Percentiles rank a stretch among this genome's conserved stretches.
These are phyloP conservation scores for Lactarius psammicola DNA, from an alignment of 768 basidiomycete species.

Conservation along the genomic window DNA sequence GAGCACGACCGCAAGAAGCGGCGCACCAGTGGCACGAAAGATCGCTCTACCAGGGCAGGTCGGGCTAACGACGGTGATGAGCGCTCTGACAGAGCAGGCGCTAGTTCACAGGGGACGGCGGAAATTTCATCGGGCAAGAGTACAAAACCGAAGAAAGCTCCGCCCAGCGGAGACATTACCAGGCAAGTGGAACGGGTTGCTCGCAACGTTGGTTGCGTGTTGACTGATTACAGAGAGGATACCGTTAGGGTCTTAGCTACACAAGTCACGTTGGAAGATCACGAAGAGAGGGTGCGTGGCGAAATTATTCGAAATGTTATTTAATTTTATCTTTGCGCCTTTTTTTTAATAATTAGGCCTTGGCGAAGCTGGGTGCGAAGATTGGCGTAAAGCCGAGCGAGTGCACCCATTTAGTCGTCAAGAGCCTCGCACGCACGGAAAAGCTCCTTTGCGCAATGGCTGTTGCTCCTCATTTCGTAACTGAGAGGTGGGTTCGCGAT, in stretches of 20 bases:
- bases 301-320: not conserved
- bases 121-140: conserved; percentile 3
- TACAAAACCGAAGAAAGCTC: conserved; percentile 14
- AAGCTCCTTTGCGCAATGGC: conserved; percentile 83
- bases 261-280: conserved; percentile 55
- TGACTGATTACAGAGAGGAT: conserved; percentile 25
- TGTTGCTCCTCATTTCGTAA: conserved; percentile 58
- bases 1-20: conserved; percentile 24
- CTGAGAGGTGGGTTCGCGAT: conserved; percentile 63
- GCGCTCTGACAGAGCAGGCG: not conserved
- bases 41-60: conserved; percentile 5
- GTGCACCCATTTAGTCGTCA: conserved; percentile 78
- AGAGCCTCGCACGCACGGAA: conserved; percentile 73
- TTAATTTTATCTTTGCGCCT: conserved; percentile 1
- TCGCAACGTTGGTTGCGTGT: not conserved
- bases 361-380: conserved; percentile 66
- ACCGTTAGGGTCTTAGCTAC: conserved; percentile 64
- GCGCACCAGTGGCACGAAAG: conserved; percentile 28
- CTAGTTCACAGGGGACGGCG: not conserved
- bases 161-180: not conserved
- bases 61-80: not conserved
- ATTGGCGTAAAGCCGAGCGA: conserved; percentile 58
- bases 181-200: conserved; percentile 9
- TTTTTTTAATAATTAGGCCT: conserved; percentile 50
- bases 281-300: conserved; percentile 55